Percentiles rank a stretch among this genome's conserved stretches.
Conservation (phyloP, 73 alveolate species). For the Breviolum minutum region DNA sequence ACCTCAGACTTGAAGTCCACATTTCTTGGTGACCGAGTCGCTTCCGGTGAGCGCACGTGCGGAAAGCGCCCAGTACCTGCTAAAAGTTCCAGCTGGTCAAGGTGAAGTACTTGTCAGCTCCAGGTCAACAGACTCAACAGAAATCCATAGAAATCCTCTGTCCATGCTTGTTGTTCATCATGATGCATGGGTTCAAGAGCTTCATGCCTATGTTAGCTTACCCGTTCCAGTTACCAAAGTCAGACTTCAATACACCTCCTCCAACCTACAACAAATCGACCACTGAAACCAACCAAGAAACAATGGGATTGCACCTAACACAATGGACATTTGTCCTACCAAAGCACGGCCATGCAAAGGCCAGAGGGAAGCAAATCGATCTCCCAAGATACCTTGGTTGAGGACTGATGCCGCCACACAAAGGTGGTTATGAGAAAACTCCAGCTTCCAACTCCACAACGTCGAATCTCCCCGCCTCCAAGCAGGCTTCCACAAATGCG, state of each 20-base stretch:
- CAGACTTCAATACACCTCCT: not conserved
- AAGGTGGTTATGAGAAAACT: not conserved
- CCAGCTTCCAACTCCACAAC: too few species aligned
- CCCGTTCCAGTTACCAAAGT: too few species aligned
- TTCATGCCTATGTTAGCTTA: too few species aligned
- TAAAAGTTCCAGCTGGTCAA: not conserved
- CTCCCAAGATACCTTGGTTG: slow-evolving; percentile 56
- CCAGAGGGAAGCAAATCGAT: slow-evolving; percentile 8
- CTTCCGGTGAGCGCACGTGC: slow-evolving; percentile 7
- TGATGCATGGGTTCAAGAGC: too few species aligned
- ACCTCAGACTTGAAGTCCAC: not conserved
- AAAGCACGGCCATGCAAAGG: slow-evolving; percentile 89
- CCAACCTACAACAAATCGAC: not conserved
- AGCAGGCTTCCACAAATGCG: slow-evolving; percentile 82
- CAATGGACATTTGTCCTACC: slow-evolving; percentile 61
- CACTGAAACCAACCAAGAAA: not conserved
- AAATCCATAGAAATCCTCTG: too few species aligned
- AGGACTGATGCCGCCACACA: not conserved
- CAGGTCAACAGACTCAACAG: too few species aligned
- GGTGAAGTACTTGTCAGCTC: not conserved
- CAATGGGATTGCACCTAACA: slow-evolving; percentile 46
- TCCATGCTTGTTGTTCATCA: too few species aligned
- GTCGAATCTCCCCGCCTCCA: slow-evolving; percentile 22
- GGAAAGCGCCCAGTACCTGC: slow-evolving; percentile 57
- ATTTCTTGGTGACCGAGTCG: not conserved